phyloP scores from a whole-genome alignment of 2,329 filamentous ascomycete species.

The Calonectria hongkongensis region DNA sequence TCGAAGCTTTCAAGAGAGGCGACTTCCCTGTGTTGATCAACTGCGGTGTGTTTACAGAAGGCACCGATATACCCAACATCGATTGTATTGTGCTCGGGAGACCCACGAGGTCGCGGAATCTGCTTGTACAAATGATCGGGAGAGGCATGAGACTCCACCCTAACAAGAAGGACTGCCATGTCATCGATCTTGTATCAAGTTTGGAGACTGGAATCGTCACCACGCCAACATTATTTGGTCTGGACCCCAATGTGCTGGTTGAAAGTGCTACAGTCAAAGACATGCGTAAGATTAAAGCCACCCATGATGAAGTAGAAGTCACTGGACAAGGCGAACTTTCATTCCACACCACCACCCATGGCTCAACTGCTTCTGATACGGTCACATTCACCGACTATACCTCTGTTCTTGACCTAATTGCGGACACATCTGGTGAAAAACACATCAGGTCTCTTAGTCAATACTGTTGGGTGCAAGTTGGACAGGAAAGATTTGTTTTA shows the following conservation, averaged over 20 bases:
- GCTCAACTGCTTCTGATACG: conserved; percentile 58
- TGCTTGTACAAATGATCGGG: conserved; percentile 98
- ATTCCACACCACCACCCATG: conserved; percentile 37
- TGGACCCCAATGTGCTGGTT: conserved; percentile 88
- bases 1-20: conserved; percentile 84
- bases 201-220: conserved; percentile 90
- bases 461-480: conserved; percentile 88
- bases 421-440: conserved; percentile 85
- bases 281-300: conserved; percentile 73
- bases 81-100: conserved; percentile 93
- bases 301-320: conserved; percentile 65
- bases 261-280: conserved; percentile 78
- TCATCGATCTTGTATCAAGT: conserved; percentile 96
- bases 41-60: conserved; percentile 97
- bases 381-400: conserved; percentile 93
- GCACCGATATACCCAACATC: conserved; percentile 97
- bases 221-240: conserved; percentile 92
- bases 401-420: conserved; percentile 91
- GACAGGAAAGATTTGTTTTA: conserved; percentile 82
- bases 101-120: conserved; percentile 93
- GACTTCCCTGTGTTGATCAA: conserved; percentile 93
- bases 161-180: conserved; percentile 90
- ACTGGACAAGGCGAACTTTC: conserved; percentile 42
- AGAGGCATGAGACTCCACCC: conserved; percentile 89
- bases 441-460: conserved; percentile 86